phyloP scores from a whole-genome alignment of 1,284 basidiomycete genomes.

The Pseudozyma sp. region DNA sequence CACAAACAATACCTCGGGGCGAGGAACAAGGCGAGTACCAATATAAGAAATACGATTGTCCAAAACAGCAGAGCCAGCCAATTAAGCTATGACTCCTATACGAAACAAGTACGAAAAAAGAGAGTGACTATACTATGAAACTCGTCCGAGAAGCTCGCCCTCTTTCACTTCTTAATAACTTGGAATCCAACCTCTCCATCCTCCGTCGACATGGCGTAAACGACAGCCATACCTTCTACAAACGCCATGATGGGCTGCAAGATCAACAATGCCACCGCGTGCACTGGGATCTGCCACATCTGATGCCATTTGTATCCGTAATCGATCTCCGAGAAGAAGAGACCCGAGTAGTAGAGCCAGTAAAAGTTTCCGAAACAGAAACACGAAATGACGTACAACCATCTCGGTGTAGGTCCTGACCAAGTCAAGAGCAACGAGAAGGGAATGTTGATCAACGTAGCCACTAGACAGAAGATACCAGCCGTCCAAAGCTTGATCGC shows the following conservation, averaged over 20 bases:
- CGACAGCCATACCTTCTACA: slow-evolving; percentile 69
- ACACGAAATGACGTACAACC: slow-evolving; percentile 69
- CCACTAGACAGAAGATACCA: slow-evolving; percentile 70
- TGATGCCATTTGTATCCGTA: slow-evolving; percentile 62
- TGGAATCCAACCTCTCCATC: slow-evolving; percentile 53
- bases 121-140: too few relatives aligned
- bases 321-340: slow-evolving; percentile 68
- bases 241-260: slow-evolving; percentile 70
- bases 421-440: slow-evolving; percentile 60
- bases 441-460: slow-evolving; percentile 70
- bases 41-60: neutral
- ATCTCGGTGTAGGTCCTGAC: slow-evolving; percentile 64
- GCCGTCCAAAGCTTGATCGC: slow-evolving; percentile 71
- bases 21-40: too few relatives aligned
- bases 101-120: too few relatives aligned
- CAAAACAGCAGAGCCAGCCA: neutral
- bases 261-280: slow-evolving; percentile 66
- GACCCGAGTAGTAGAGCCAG: slow-evolving; percentile 66
- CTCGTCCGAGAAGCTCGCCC: too few relatives aligned
- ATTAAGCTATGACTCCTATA: too few relatives aligned
- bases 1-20: too few relatives aligned
- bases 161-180: slow-evolving; percentile 47
- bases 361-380: slow-evolving; percentile 71
- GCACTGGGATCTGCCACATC: slow-evolving; percentile 67
- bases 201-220: slow-evolving; percentile 69